A percentile compares a stretch with the other conserved stretches of the same genome.
Conservation (phyloP, 2,329 filamentous ascomycete species). For the Chalaropsis ovoidea region DNA sequence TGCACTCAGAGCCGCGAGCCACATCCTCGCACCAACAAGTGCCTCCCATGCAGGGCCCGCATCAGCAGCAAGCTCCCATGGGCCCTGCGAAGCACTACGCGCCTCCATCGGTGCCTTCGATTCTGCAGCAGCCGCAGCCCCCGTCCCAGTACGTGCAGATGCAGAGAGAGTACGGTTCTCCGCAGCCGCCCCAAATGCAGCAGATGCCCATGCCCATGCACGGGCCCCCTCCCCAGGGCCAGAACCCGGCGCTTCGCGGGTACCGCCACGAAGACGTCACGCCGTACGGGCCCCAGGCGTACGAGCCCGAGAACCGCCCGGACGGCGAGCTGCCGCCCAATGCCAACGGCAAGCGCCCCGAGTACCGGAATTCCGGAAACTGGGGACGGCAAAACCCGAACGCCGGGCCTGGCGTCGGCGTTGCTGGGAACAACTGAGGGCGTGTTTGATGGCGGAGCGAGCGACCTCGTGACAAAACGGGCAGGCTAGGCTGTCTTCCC, state of each 20-base stretch:
- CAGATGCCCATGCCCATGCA: slow-evolving; percentile 15
- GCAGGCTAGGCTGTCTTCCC: too few species aligned
- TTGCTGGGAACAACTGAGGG: slow-evolving; percentile 37
- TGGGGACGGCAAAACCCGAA: slow-evolving; percentile 37
- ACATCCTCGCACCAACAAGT: slow-evolving; percentile 22
- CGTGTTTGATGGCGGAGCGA: not conserved
- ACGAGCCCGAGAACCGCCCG: slow-evolving; percentile 37
- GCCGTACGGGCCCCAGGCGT: slow-evolving; percentile 31
- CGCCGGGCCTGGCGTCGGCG: slow-evolving; percentile 38
- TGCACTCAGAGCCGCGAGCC: slow-evolving; percentile 20
- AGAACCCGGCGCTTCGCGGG: slow-evolving; percentile 16
- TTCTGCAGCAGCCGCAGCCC: slow-evolving; percentile 24
- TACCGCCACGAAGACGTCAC: slow-evolving; percentile 22
- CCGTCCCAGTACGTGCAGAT: slow-evolving; percentile 21
- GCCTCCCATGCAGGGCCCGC: slow-evolving; percentile 12
- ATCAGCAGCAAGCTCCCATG: slow-evolving; percentile 17
- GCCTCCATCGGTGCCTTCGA: slow-evolving; percentile 21
- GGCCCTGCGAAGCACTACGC: slow-evolving; percentile 15
- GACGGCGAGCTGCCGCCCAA: slow-evolving; percentile 36
- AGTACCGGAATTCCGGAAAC: slow-evolving; percentile 45
- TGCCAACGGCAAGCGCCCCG: slow-evolving; percentile 34
- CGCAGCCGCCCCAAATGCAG: slow-evolving; percentile 15
- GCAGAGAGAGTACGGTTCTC: slow-evolving; percentile 19
- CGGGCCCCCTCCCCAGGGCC: slow-evolving; percentile 12
- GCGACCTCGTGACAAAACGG: not conserved